Base-by-base conservation (phyloP, 2,329 filamentous ascomycete species). In the Fusarium xylarioides region DNA sequence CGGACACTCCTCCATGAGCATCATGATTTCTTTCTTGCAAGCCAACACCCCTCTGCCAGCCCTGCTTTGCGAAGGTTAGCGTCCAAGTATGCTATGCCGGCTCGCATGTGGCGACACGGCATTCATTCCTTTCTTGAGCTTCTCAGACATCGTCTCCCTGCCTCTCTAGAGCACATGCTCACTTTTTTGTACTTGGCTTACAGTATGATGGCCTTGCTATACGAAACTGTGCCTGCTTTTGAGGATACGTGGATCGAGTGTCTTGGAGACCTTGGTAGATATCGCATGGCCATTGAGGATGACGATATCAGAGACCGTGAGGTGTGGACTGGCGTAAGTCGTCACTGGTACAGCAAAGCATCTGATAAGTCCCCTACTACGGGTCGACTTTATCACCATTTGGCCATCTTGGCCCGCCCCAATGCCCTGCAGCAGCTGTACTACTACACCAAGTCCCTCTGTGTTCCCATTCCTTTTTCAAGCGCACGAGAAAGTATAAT, bases 241-340 rank as follows among this genome's bases (percentile, higher is more conserved):
- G 89, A 93, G 58, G 93, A 96, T 64, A 97, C 93, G 0, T 98
- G 95, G 95, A 93, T 97, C 14, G 95, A 98, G 74, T 98, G 95
- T 59, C 83, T 98, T 0, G 95, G 95, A 0, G 95, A 98, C 78
- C 82, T 98, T 0, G 92, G 92, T 0, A 86, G 95, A 26, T 98
- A 97, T 49, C 80, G 87, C 2, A 98, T 98, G 95, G 94, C 95
- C 0, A 95, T 98, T 49, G 95, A 98, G 79, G 93, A 97, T 44
- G 90, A 92, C 32, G 92, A 96, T 70, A 86, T 93, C 26, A 83
- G 88, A 5, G 92, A 95, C 62, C 85, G 93, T 2, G 93, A 97
- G 54, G 89, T 91, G 0, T 98, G 95, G 95, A 93, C 92, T 0
- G 87, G 88, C 0, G 93, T 97, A 0, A 92, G 93, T 0, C 85